Percentiles rank a stretch among this genome's conserved stretches.
phyloP scores from a whole-genome alignment of 2,329 filamentous ascomycete genomes.

The Trichoderma guizhouense region DNA sequence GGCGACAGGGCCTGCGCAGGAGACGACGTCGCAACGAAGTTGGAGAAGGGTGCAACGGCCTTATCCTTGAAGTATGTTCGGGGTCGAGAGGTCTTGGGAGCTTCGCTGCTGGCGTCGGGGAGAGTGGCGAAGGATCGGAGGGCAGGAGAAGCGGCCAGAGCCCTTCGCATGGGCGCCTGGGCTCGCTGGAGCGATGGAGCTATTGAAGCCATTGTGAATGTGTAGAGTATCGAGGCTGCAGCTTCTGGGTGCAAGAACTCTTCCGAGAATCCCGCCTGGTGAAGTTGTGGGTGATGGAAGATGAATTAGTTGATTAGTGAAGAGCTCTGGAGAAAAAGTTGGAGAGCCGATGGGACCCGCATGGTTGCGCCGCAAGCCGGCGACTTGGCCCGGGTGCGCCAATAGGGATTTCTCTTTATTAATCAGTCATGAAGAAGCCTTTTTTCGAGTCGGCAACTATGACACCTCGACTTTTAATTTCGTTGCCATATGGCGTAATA shows the following conservation, averaged over 20 bases:
- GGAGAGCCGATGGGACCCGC: conserved; percentile 24
- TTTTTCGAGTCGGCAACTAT: background rate
- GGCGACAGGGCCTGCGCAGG: conserved; percentile 42
- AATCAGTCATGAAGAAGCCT: background rate
- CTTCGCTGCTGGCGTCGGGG: conserved; percentile 29
- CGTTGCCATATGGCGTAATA: background rate
- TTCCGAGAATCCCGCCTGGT: conserved; percentile 8
- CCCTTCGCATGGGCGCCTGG: conserved; percentile 42
- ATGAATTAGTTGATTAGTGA: background rate
- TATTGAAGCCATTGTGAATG: conserved; percentile 37
- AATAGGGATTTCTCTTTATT: conserved; percentile 5
- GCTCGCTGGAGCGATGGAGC: conserved; percentile 41
- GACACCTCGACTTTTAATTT: background rate
- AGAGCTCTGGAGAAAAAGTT: conserved; percentile 22
- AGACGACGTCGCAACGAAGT: conserved; percentile 50
- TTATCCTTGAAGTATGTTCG: conserved; percentile 60
- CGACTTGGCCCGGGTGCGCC: background rate
- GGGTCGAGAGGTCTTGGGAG: conserved; percentile 27
- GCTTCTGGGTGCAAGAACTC: background rate
- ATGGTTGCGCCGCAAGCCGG: conserved; percentile 18
- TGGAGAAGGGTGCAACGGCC: conserved; percentile 53
- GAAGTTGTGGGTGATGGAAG: background rate
- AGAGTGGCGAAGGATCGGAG: conserved; percentile 47
- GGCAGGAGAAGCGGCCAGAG: conserved; percentile 33
- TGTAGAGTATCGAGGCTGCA: background rate